Conservation (phyloP, 306 rosid genomes). For the Quercus rubra region DNA sequence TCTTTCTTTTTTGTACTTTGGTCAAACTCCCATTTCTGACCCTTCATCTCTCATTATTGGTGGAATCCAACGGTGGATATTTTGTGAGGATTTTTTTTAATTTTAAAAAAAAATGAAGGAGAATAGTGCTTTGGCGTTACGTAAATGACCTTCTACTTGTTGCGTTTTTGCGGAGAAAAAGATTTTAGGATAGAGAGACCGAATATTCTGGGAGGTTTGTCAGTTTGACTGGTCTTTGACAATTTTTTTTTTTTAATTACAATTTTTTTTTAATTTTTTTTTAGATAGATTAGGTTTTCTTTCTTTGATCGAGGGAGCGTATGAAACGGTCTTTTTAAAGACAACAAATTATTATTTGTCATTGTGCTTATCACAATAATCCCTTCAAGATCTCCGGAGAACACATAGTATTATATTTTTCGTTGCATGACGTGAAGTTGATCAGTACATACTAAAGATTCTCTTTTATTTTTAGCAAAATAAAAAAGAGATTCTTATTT, state of each 20-base stretch:
- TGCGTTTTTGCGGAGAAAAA: background rate
- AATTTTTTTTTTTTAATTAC: conserved; percentile 4
- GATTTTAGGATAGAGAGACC: conserved; percentile 11
- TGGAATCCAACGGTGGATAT: conserved; percentile 2
- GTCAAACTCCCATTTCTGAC: conserved; percentile 31
- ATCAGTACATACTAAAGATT: rapidly evolving
- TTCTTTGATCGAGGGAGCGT: background rate
- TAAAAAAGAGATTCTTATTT: too few species aligned
- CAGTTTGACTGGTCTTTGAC: conserved; percentile 32
- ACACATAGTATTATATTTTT: too few species aligned
- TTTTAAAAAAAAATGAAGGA: background rate
- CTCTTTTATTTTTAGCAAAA: too few species aligned
- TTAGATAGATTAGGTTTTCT: background rate
- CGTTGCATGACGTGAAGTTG: rapidly evolving
- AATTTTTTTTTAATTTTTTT: too few species aligned
- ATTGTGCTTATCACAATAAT: too few species aligned
- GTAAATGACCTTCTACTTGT: conserved; percentile 10
- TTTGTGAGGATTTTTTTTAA: too few species aligned
- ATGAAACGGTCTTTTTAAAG: conserved; percentile 6
- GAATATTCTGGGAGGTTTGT: conserved; percentile 20
- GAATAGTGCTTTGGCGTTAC: conserved; percentile 3
- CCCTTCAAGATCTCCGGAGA: too few species aligned
- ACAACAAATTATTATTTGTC: too few species aligned
- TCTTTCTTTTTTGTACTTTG: conserved; percentile 8
- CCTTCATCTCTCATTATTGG: conserved; percentile 19